Conservation (phyloP, 495 filamentous ascomycete genomes). For the Cercophora sp. region DNA sequence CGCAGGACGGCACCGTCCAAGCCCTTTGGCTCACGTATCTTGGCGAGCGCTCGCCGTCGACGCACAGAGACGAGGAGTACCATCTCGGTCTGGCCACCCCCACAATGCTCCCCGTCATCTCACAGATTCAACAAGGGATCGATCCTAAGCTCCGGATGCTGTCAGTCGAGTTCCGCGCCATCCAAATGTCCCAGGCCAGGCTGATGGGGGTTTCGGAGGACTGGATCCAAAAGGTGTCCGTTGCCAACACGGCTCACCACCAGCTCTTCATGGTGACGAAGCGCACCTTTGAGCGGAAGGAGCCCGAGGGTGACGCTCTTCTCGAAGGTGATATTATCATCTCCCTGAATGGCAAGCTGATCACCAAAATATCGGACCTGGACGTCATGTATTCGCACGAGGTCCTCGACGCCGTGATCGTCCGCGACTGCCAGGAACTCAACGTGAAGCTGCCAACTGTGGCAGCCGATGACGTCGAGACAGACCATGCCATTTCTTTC, state of each 20-base stretch:
- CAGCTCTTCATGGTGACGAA: slow-evolving; percentile 99
- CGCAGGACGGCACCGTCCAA: slow-evolving; percentile 86
- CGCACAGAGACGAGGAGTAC: slow-evolving; percentile 90
- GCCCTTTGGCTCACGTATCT: slow-evolving; percentile 96
- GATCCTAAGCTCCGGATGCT: slow-evolving; percentile 81
- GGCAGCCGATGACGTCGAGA: slow-evolving; percentile 85
- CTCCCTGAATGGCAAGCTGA: slow-evolving; percentile 82
- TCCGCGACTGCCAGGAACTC: slow-evolving; percentile 82
- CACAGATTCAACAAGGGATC: slow-evolving; percentile 74
- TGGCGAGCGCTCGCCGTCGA: slow-evolving; percentile 74
- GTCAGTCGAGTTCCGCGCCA: slow-evolving; percentile 87
- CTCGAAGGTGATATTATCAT: slow-evolving; percentile 92
- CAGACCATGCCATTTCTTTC: slow-evolving; percentile 84
- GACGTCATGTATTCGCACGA: slow-evolving; percentile 96
- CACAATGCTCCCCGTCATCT: slow-evolving; percentile 76
- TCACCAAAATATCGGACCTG: slow-evolving; percentile 87
- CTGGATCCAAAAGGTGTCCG: slow-evolving; percentile 85
- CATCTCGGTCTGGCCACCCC: slow-evolving; percentile 91
- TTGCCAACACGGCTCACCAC: slow-evolving; percentile 83
- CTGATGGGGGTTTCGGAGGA: slow-evolving; percentile 97
- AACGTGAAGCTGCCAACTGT: slow-evolving; percentile 77
- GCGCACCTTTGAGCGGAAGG: slow-evolving; percentile 59
- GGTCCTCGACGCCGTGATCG: slow-evolving; percentile 74
- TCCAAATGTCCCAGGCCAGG: slow-evolving; percentile 95
- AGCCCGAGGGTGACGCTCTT: slow-evolving; percentile 59